These are phyloP conservation scores for Saccharomyces hybrid DNA, from an alignment of 1,139 yeast genomes.

Conservation along the genomic window DNA sequence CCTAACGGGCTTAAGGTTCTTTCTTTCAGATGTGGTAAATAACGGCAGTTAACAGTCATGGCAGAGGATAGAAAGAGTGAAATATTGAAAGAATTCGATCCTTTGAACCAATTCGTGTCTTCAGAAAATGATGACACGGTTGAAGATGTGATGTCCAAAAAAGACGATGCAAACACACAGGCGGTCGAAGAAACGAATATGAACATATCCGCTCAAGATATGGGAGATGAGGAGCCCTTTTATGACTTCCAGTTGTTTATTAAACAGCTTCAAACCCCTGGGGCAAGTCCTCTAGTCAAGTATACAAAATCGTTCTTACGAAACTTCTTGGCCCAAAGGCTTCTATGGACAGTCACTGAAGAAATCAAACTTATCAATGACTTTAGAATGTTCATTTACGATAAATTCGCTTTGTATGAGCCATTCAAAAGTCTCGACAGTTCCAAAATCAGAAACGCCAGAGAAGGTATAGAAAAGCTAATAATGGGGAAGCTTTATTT, in stretches of 20 bases:
- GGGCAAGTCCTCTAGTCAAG: conserved; percentile 84
- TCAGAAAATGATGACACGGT: conserved; percentile 1
- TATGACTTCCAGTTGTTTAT: conserved; percentile 76
- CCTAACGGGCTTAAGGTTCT: neutral
- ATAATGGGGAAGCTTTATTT: conserved; percentile 80
- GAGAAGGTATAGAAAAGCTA: conserved; percentile 89
- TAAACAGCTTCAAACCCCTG: conserved; percentile 58
- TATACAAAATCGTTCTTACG: conserved; percentile 74
- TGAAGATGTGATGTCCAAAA: neutral
- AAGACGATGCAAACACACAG: neutral
- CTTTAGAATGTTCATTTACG: conserved; percentile 63
- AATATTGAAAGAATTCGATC: conserved; percentile 14
- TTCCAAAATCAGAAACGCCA: conserved; percentile 59
- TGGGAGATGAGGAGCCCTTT: conserved; percentile 13
- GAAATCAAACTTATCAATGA: conserved; percentile 70
- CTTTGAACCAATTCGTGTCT: conserved; percentile 7
- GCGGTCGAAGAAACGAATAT: neutral
- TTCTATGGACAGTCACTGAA: conserved; percentile 60
- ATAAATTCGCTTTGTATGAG: conserved; percentile 55
- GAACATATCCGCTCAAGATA: neutral
- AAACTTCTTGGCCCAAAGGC: conserved; percentile 60
- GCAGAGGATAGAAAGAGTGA: conserved; percentile 6
- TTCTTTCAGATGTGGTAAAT: neutral
- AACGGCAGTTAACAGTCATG: neutral
- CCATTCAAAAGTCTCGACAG: conserved; percentile 69